These are phyloP conservation scores for Nephelium lappaceum DNA, from an alignment of 345 rosid species.

Conservation along the genomic window DNA sequence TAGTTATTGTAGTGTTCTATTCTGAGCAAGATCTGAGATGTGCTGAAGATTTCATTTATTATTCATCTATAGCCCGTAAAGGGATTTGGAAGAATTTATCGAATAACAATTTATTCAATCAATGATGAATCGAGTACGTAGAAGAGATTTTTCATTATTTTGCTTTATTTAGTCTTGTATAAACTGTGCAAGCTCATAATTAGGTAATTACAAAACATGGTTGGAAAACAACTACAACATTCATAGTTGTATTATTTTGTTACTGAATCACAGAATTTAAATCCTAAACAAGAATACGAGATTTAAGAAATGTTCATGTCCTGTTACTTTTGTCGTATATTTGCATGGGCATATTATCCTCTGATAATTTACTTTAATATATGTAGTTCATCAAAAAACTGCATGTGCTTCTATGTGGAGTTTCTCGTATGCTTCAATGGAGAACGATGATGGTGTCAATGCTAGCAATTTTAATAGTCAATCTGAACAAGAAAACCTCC, in stretches of 20 bases:
- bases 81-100: background rate
- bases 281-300: background rate
- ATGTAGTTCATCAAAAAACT: constrained; percentile 51
- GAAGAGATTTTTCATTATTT: background rate
- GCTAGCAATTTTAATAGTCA: constrained; percentile 17
- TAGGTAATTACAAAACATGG: background rate
- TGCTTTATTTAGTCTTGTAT: background rate
- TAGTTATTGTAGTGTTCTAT: background rate
- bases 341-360: background rate
- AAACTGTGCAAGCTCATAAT: background rate
- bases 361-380: constrained; percentile 5
- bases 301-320: constrained; percentile 3
- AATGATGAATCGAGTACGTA: background rate
- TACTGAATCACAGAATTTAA: background rate
- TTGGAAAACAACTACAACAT: background rate
- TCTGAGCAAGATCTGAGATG: background rate
- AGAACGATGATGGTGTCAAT: constrained; percentile 21
- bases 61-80: too few species aligned
- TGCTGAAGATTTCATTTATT: background rate
- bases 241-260: constrained; percentile 1
- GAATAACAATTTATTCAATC: background rate
- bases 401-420: constrained; percentile 80
- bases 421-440: constrained; percentile 53
- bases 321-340: background rate
- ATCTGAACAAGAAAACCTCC: constrained; percentile 8